Evolutionary conservation across 2,329 filamentous ascomycete species (phyloP).

Genomic region (Epichloe sibirici): DNA sequence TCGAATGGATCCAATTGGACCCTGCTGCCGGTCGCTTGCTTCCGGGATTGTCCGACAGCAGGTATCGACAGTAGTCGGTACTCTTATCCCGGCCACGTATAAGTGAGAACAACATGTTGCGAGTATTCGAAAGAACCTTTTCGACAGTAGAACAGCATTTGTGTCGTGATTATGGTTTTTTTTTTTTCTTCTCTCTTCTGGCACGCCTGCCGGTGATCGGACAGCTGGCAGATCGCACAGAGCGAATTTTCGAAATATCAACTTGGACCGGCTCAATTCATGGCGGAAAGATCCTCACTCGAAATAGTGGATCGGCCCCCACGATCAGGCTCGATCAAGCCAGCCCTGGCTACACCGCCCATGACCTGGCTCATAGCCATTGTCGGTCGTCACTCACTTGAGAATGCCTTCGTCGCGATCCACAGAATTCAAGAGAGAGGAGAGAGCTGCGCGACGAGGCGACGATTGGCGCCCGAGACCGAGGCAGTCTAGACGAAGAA

Average conservation of each 20-base stretch:
- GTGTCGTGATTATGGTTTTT: no score
- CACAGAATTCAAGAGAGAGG: background rate
- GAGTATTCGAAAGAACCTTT: background rate
- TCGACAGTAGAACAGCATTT: no score
- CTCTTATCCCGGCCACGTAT: background rate
- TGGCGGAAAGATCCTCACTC: background rate
- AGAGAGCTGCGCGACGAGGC: background rate
- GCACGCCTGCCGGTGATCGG: background rate
- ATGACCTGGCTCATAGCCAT: background rate
- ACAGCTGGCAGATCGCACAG: background rate
- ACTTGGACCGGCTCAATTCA: background rate
- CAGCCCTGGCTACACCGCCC: background rate
- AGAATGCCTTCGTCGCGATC: background rate
- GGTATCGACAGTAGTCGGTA: background rate
- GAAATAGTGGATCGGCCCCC: background rate
- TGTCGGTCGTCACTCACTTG: background rate
- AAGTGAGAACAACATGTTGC: no score
- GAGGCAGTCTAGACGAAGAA: background rate
- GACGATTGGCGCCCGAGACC: background rate
- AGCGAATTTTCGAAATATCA: background rate
- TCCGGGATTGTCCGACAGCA: constrained; percentile 4
- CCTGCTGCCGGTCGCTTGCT: background rate
- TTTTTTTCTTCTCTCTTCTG: background rate
- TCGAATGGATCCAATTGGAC: background rate
- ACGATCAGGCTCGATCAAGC: background rate